Base-by-base conservation (phyloP, 2,329 filamentous ascomycete genomes). In the Teratosphaeria gauchensis region DNA sequence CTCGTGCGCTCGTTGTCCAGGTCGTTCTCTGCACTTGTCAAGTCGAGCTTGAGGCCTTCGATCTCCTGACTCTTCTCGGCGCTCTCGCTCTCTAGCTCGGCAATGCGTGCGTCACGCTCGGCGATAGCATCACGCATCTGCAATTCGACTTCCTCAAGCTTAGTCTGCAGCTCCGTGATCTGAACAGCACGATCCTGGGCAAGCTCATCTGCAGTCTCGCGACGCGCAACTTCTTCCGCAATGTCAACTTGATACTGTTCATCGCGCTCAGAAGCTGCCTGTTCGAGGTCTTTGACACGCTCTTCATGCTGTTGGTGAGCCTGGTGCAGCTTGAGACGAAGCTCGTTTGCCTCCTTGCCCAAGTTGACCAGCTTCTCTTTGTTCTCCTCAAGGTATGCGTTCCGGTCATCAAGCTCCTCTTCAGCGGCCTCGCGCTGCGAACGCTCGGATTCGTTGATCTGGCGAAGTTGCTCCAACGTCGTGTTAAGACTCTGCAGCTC, bases 281-380 rank as follows among this genome's bases (percentile, higher is more conserved):
- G 64, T 61, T 77, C 65, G 6, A 79, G 65, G 19, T 73, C 65
- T 53, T 69, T 67, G 51, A 79, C 67, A n/a, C 70, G 61, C 30
- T 66, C 58, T 51, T 74, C 71, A 62, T 76, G 73, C 53, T 74
- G 68, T 60, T 76, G 71, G 66, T 79, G 77, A 1, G 75, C 67
- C 54, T 76, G 69, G 64, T 77, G 79, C 5, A 79, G 66, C 65
- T 79, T 79, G 57, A 75, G 72, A 3, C 77, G 76, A 30, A 80
- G 72, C 62, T 77, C 72, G 33, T 80, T 78, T n/a, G 76, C 76
- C 60, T 77, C 72, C 16, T 74, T 67, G 48, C 77, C 77, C n/a
- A 69, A 65, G 21, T 73, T 68, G 24, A 73, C 71, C 4, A 79
- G 65, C 57, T 73, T 73, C 28, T 69, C 56, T 21, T 76, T 71